These are phyloP conservation scores for Penicillium sp. DNA, from an alignment of 2,329 filamentous ascomycete species.

Conservation along the genomic window DNA sequence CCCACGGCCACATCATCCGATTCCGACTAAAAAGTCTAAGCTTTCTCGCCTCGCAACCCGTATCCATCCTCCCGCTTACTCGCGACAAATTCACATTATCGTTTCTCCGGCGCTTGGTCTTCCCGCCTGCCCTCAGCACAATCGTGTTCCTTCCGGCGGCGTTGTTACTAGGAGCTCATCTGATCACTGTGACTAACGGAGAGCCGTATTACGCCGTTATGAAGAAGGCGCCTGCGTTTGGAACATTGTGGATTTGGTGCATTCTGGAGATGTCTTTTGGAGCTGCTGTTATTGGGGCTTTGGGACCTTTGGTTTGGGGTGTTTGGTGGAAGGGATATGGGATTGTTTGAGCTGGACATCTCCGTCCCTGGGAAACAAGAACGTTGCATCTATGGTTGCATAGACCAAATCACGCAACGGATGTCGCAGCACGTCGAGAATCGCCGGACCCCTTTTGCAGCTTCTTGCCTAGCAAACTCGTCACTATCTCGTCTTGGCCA, in stretches of 20 bases:
- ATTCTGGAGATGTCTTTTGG: conserved; percentile 76
- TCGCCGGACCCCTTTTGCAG: too few relatives aligned
- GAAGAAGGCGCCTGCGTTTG: conserved; percentile 84
- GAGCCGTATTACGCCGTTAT: conserved; percentile 80
- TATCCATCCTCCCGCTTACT: conserved; percentile 26
- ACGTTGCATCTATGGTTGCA: too few relatives aligned
- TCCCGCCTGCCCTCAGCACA: conserved; percentile 32
- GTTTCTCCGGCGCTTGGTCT: conserved; percentile 28
- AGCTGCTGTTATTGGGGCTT: conserved; percentile 56
- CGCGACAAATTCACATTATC: conserved; percentile 23
- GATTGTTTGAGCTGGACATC: conserved; percentile 27
- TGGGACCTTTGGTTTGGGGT: conserved; percentile 49
- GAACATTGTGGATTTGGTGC: conserved; percentile 88
- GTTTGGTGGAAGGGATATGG: conserved; percentile 52
- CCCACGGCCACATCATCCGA: conserved; percentile 42
- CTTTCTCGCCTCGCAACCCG: conserved; percentile 8
- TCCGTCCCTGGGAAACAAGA: neutral
- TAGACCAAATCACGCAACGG: too few relatives aligned
- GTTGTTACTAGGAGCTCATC: conserved; percentile 60
- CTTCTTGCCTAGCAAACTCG: too few relatives aligned
- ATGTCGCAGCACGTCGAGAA: too few relatives aligned
- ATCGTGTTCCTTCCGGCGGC: conserved; percentile 33
- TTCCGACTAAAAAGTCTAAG: conserved; percentile 16
- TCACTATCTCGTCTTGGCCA: too few relatives aligned
- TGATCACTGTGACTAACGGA: conserved; percentile 75